phyloP scores from a whole-genome alignment of 1,284 basidiomycete species.

The Malassezia psittaci region DNA sequence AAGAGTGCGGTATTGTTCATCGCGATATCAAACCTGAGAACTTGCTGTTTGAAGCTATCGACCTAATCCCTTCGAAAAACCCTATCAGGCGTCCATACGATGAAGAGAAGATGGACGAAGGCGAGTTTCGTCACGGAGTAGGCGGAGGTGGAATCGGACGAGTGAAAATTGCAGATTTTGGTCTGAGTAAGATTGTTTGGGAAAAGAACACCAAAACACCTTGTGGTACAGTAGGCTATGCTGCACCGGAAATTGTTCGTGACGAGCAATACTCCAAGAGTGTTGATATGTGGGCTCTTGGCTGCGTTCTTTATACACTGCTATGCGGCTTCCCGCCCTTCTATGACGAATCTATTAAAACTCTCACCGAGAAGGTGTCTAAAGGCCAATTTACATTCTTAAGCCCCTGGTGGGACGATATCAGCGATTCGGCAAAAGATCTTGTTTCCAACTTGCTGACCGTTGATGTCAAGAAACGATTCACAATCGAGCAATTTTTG shows the following conservation, averaged over 20 bases:
- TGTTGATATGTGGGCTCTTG: constrained; percentile 99
- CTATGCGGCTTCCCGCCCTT: constrained; percentile 97
- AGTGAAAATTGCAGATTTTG: constrained; percentile 99
- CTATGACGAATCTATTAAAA: constrained; percentile 97
- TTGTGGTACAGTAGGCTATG: constrained; percentile 97
- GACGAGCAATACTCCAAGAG: constrained; percentile 97
- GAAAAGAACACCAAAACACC: constrained; percentile 98
- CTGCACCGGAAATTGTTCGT: constrained; percentile 98
- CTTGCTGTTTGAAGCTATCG: constrained; percentile 84
- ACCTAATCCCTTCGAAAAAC: constrained; percentile 75
- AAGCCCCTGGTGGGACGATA: constrained; percentile 99
- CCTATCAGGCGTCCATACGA: constrained; percentile 73
- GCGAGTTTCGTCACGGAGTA: constrained; percentile 78
- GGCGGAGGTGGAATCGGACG: constrained; percentile 95
- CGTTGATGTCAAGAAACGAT: constrained; percentile 86
- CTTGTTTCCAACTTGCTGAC: constrained; percentile 88
- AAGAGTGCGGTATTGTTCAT: constrained; percentile 83
- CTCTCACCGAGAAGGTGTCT: constrained; percentile 96
- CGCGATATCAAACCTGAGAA: constrained; percentile 98
- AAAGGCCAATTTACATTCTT: constrained; percentile 95
- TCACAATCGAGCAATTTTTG: constrained; percentile 95
- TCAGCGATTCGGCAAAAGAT: constrained; percentile 81
- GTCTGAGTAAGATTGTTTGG: constrained; percentile 96
- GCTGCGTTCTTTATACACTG: constrained; percentile 94
- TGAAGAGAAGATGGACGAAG: constrained; percentile 97